Conservation (phyloP, 495 filamentous ascomycete genomes). For the Pyrenula massariospora region DNA sequence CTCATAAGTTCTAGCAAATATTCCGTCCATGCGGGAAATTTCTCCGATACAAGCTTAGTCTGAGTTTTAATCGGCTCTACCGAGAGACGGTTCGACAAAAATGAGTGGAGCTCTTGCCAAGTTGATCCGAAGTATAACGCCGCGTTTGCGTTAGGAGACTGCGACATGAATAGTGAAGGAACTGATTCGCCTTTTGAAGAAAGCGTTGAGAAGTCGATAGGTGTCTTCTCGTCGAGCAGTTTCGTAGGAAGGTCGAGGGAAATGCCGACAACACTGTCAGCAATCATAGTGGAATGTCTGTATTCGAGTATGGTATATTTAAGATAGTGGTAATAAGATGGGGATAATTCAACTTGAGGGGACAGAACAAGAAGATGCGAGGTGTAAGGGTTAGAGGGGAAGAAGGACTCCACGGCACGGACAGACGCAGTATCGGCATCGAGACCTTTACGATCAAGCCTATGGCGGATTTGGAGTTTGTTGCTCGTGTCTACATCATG, state of each 20-base stretch:
- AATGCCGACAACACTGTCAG: constrained; percentile 52
- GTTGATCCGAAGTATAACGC: constrained; percentile 70
- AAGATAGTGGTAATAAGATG: constrained; percentile 70
- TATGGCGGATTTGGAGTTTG: constrained; percentile 60
- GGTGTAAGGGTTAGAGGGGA: constrained; percentile 45
- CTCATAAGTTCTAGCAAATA: constrained; percentile 61
- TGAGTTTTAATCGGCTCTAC: constrained; percentile 9
- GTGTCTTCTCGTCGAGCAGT: constrained; percentile 39
- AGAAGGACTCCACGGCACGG: constrained; percentile 71
- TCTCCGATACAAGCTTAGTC: constrained; percentile 37
- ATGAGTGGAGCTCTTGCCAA: constrained; percentile 71
- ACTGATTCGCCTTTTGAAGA: constrained; percentile 2
- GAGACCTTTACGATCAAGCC: constrained; percentile 41
- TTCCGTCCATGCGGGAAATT: constrained; percentile 68
- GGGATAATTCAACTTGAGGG: constrained; percentile 61
- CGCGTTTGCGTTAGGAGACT: constrained; percentile 69
- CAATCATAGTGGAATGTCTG: constrained; percentile 47
- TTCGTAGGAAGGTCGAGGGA: constrained; percentile 61
- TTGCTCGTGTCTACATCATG: constrained; percentile 14
- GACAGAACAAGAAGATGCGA: constrained; percentile 71
- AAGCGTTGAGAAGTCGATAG: constrained; percentile 38
- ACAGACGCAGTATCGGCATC: constrained; percentile 53
- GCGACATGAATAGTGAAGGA: constrained; percentile 59
- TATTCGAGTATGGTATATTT: constrained; percentile 65
- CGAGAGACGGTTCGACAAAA: constrained; percentile 47